Conservation (phyloP, 495 filamentous ascomycete species). For the Glarea lozoyensis region DNA sequence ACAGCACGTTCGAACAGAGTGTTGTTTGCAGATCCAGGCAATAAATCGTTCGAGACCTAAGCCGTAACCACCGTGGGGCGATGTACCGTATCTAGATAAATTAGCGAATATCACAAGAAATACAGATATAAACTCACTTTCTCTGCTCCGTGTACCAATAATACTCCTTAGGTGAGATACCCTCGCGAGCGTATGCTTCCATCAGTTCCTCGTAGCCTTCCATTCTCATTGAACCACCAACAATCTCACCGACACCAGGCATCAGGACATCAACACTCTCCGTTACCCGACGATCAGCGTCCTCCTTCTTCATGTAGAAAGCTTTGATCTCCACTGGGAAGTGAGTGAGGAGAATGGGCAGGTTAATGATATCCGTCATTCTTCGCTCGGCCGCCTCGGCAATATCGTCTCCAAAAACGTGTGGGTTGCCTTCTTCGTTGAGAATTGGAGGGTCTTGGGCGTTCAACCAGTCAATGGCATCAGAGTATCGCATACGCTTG, state of each 20-base stretch:
- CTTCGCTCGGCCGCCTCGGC: constrained; percentile 92
- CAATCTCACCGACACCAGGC: constrained; percentile 95
- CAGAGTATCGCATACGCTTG: constrained; percentile 87
- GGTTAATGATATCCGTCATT: constrained; percentile 95
- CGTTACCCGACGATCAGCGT: constrained; percentile 73
- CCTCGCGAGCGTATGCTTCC: constrained; percentile 77
- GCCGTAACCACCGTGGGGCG: constrained; percentile 92
- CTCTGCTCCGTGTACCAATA: constrained; percentile 99
- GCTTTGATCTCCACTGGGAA: constrained; percentile 98
- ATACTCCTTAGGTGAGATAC: constrained; percentile 77
- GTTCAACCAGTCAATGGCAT: constrained; percentile 89
- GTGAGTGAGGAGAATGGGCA: constrained; percentile 92
- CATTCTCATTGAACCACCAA: constrained; percentile 96
- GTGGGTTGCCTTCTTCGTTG: constrained; percentile 86
- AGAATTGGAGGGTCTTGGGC: constrained; percentile 68
- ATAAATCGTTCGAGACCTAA: constrained; percentile 93
- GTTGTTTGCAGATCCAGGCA: constrained; percentile 89
- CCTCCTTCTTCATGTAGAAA: constrained; percentile 98
- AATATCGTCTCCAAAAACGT: constrained; percentile 94
- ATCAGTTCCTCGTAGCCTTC: constrained; percentile 87
- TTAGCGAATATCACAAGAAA: constrained; percentile 20
- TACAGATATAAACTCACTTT: constrained; percentile 66
- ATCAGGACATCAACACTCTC: constrained; percentile 95
- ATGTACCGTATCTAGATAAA: constrained; percentile 82
- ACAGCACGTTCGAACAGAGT: constrained; percentile 81